Evolutionary conservation across 192 early-diverging fungal species (phyloP), one percentile per base, ranked within the genome.

Genomic region (Chytriomyces sp.): DNA sequence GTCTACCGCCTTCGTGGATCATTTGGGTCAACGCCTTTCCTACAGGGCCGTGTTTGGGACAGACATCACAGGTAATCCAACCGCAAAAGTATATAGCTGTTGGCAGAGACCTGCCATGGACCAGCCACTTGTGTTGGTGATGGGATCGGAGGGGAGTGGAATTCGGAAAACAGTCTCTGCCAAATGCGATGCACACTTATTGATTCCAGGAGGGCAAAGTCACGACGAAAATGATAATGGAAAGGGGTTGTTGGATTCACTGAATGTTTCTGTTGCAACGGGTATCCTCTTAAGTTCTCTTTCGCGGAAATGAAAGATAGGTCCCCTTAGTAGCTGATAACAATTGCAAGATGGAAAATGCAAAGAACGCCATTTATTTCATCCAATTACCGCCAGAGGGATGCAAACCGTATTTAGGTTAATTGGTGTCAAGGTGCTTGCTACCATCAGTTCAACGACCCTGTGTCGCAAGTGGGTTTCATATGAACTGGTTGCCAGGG

Each of bases 101-200:
- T 56, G 34, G 74, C 6, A 28, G 68, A 54, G 78, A 22, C 84
- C 84, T 14, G 75, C 77, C 52, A 30, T 83, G 5, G n/a, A 74
- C 30, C 39, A 62, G 4, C 83, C 83, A 28, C 77, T 77, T 5
- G 52, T 92, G 4, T 63, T 92, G 28, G 85, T 92, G 5, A 65
- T 92, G 53, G 91, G 91, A 3, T 88, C 80, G 61, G 91, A 92
- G 74, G 91, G 89, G 14, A 73, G 65, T 26, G 91, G 91, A 17
- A 58, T 92, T 10, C 71, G 89, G 0, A 79, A 80, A 28, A 77
- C 82, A 26, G 81, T 92, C 28, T 80, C 83, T 26, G 75, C 77
- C 5, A 49, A 55, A 28, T 92, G 91, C 60, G 73, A 90, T 67
- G 64, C 76, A 5, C 86, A 89, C 76, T 66, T 91, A 10, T 75